A percentile compares a stretch with the other conserved stretches of the same genome.
These are phyloP conservation scores for Telfairia occidentalis DNA, from an alignment of 331 rosid genomes.

Conservation along the genomic window DNA sequence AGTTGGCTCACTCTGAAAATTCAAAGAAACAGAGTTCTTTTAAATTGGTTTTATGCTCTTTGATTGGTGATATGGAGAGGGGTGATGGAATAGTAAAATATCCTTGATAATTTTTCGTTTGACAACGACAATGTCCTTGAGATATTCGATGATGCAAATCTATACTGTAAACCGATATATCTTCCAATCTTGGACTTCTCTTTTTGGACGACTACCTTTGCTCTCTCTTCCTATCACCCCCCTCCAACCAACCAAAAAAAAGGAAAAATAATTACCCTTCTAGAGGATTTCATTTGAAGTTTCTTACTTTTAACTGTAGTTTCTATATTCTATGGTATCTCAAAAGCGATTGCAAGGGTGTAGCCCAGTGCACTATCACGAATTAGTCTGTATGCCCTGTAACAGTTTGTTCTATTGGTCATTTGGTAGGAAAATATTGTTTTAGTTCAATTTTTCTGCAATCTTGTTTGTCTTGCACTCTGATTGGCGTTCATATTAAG, in stretches of 20 bases:
- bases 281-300: neutral
- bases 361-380: neutral
- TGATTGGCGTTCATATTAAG: neutral
- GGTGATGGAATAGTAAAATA: neutral
- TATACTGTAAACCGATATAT: neutral
- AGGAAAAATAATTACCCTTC: too few relatives aligned
- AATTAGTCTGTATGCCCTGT: neutral
- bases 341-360: neutral
- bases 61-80: neutral
- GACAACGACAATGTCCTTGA: neutral
- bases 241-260: neutral
- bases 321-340: neutral
- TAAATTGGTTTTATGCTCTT: neutral
- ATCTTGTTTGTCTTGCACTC: neutral
- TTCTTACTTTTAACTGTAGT: neutral
- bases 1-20: neutral
- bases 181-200: neutral
- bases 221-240: neutral
- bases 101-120: neutral
- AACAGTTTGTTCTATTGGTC: neutral
- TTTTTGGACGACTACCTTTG: neutral
- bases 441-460: neutral
- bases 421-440: neutral
- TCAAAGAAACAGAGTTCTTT: neutral
- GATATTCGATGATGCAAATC: neutral